Evolutionary conservation across 73 alveolate species (phyloP).

Genomic region (Tetrahymena borealis): DNA sequence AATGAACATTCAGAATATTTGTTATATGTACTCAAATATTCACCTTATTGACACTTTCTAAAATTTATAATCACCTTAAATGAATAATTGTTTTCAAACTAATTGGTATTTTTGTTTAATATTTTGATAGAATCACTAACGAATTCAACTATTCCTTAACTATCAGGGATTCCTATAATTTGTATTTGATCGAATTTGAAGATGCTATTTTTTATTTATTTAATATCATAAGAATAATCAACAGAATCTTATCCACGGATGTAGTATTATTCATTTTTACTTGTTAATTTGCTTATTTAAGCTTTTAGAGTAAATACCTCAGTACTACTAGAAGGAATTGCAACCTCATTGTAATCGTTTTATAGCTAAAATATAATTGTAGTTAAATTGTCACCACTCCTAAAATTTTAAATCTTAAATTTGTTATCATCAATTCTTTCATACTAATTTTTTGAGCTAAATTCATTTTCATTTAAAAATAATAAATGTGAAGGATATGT

Average conservation of each 20-base stretch:
- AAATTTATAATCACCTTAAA: not conserved
- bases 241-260: not conserved
- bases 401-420: not conserved
- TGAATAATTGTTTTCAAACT: not conserved
- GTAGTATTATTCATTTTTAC: not conserved
- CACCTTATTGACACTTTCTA: not conserved
- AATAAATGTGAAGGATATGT: too few relatives aligned
- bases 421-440: not conserved
- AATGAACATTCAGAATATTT: not conserved
- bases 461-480: not conserved
- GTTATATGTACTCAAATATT: not conserved
- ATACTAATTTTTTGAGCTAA: not conserved
- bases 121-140: not conserved
- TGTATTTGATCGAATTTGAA: not conserved
- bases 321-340: not conserved
- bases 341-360: not conserved
- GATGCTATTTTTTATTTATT: not conserved
- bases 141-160: not conserved
- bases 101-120: not conserved
- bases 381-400: not conserved
- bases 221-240: not conserved
- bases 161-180: not conserved
- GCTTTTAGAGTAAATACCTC: not conserved
- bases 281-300: not conserved
- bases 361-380: not conserved